These are phyloP conservation scores for Russula vinacea DNA, from an alignment of 768 basidiomycete genomes.

Conservation along the genomic window DNA sequence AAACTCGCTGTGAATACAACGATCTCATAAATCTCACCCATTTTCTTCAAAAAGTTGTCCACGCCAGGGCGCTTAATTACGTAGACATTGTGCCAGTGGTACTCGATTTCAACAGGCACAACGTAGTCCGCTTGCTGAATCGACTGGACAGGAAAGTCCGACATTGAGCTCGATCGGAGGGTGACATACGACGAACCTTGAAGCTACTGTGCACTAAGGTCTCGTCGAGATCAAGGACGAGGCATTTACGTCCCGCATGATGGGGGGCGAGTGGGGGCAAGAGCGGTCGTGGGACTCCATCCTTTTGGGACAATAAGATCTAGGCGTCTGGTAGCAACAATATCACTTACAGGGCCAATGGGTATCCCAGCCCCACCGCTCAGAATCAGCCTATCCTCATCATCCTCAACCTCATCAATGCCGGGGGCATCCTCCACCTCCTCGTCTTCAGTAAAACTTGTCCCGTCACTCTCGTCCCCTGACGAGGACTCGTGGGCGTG, in stretches of 20 bases:
- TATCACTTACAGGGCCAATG: slow-evolving; percentile 72
- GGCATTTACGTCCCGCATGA: slow-evolving; percentile 87
- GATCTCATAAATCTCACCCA: slow-evolving; percentile 98
- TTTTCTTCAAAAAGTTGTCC: slow-evolving; percentile 92
- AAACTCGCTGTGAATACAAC: slow-evolving; percentile 98
- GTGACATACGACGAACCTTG: slow-evolving; percentile 59
- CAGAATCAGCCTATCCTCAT: slow-evolving; percentile 84
- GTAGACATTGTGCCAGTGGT: slow-evolving; percentile 97
- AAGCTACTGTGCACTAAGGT: slow-evolving; percentile 97
- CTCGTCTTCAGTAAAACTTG: slow-evolving; percentile 67
- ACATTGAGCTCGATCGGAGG: slow-evolving; percentile 2
- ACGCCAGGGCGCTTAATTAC: slow-evolving; percentile 99
- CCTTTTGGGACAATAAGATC: slow-evolving; percentile 44
- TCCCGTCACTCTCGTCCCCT: slow-evolving; percentile 56
- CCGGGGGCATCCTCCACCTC: slow-evolving; percentile 53
- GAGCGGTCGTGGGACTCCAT: slow-evolving; percentile 84
- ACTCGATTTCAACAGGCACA: slow-evolving; percentile 98
- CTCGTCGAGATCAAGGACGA: slow-evolving; percentile 96
- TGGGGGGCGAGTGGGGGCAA: slow-evolving; percentile 78
- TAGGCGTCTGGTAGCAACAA: not conserved
- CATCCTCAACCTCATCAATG: slow-evolving; percentile 71
- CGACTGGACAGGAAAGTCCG: slow-evolving; percentile 51
- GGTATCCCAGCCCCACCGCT: slow-evolving; percentile 95
- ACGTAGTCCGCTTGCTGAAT: slow-evolving; percentile 95
- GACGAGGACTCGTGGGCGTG: slow-evolving; percentile 44